These are phyloP conservation scores for Pseudogymnoascus sp. DNA, from an alignment of 2,329 filamentous ascomycete genomes.

Conservation along the genomic window DNA sequence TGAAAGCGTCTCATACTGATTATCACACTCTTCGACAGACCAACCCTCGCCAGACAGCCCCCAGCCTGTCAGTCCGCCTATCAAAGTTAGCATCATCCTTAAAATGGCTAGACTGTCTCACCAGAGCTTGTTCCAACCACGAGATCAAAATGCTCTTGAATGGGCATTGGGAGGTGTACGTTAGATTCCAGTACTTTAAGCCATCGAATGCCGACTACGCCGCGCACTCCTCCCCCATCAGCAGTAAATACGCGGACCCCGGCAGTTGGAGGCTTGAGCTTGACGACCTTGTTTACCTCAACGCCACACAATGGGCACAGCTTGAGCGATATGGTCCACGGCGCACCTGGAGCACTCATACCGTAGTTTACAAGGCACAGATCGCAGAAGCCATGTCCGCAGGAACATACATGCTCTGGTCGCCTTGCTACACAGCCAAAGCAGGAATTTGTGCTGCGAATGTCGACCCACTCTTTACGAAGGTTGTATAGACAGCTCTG, in stretches of 20 bases:
- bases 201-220: too few species aligned
- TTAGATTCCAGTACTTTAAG: background rate
- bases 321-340: background rate
- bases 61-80: constrained; percentile 11
- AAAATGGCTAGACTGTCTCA: too few species aligned
- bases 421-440: background rate
- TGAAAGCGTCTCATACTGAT: constrained; percentile 9
- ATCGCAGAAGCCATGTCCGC: background rate
- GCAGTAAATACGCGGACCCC: background rate
- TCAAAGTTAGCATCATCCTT: background rate
- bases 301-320: background rate
- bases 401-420: background rate
- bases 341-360: background rate
- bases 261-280: background rate
- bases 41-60: constrained; percentile 14
- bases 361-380: background rate
- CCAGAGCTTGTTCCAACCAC: too few species aligned
- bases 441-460: background rate
- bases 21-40: constrained; percentile 12
- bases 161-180: background rate
- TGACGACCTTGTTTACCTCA: background rate
- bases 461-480: background rate
- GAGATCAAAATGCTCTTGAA: background rate
- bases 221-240: background rate
- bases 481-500: background rate